A percentile compares a stretch with the other conserved stretches of the same genome.
Evolutionary conservation across 257 asterid species (phyloP).

Genomic region (Anisodus tanguticus): DNA sequence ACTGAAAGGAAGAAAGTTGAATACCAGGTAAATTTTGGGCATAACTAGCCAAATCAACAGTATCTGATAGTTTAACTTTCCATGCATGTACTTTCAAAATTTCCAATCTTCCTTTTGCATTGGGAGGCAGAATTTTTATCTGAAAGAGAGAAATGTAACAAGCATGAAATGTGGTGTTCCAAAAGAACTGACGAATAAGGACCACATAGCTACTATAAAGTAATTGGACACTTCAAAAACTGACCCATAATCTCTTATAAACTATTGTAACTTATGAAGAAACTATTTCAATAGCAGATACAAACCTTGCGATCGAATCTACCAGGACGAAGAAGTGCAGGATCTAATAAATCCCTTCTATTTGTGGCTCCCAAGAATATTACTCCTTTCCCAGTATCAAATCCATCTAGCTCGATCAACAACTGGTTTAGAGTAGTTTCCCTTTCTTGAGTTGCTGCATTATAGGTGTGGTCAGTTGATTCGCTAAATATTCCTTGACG

Average conservation of each 20-base stretch:
- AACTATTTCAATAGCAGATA: conserved; percentile 26
- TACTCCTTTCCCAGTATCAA: conserved; percentile 99
- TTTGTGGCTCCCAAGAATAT: conserved; percentile 98
- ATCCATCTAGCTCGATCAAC: conserved; percentile 93
- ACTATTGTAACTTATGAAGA: neutral
- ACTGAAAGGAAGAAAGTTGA: neutral
- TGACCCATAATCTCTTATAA: neutral
- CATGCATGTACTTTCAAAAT: conserved; percentile 91
- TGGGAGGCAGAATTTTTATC: conserved; percentile 92
- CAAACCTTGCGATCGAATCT: conserved; percentile 98
- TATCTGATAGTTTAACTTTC: conserved; percentile 76
- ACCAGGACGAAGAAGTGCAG: conserved; percentile 99
- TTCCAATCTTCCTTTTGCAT: conserved; percentile 92
- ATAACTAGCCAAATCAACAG: conserved; percentile 79
- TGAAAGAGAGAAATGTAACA: conserved; percentile 35
- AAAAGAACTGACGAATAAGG: neutral
- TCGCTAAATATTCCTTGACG: conserved; percentile 83
- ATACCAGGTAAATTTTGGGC: conserved; percentile 92
- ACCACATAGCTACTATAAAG: neutral
- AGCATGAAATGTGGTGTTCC: conserved; percentile 14
- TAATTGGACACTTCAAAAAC: neutral
- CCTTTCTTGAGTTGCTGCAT: conserved; percentile 94
- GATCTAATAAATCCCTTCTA: conserved; percentile 94
- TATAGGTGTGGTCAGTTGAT: conserved; percentile 56
- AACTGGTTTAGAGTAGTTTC: conserved; percentile 98